phyloP scores from a whole-genome alignment of 768 basidiomycete genomes.

The Kwoniella bestiolae region DNA sequence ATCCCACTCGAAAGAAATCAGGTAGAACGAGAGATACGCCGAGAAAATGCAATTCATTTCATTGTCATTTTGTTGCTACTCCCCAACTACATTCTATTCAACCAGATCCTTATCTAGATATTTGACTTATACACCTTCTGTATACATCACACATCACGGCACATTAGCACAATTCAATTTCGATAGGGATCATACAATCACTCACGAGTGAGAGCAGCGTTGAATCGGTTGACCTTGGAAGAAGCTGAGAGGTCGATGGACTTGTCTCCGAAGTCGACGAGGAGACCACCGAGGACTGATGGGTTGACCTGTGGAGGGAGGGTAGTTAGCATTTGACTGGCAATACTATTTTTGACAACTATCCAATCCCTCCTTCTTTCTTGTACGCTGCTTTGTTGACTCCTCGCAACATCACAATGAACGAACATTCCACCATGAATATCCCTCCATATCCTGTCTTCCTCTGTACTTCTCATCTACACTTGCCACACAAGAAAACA shows the following conservation, averaged over 20 bases:
- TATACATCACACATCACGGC: conserved; percentile 1
- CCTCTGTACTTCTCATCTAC: no score
- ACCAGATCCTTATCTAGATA: background rate
- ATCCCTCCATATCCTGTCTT: background rate
- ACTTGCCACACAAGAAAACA: background rate
- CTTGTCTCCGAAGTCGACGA: conserved; percentile 98
- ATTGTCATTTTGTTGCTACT: conserved; percentile 9
- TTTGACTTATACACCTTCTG: conserved; percentile 45
- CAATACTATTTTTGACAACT: background rate
- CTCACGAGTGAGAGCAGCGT: conserved; percentile 82
- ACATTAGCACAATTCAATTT: conserved; percentile 7
- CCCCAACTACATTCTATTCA: conserved; percentile 7
- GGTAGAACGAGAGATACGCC: background rate
- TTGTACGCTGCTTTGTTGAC: no score
- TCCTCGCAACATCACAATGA: no score
- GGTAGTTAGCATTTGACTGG: no score
- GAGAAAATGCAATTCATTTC: conserved; percentile 23
- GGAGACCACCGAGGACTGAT: conserved; percentile 83
- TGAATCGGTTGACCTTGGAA: conserved; percentile 92
- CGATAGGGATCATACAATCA: conserved; percentile 26
- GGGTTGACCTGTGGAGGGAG: conserved; percentile 82
- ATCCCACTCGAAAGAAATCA: background rate
- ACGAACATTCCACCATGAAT: no score
- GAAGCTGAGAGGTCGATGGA: conserved; percentile 94
- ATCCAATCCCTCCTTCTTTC: no score